These are phyloP conservation scores for Lichina pygmaea DNA, from an alignment of 495 filamentous ascomycete genomes.

Conservation along the genomic window DNA sequence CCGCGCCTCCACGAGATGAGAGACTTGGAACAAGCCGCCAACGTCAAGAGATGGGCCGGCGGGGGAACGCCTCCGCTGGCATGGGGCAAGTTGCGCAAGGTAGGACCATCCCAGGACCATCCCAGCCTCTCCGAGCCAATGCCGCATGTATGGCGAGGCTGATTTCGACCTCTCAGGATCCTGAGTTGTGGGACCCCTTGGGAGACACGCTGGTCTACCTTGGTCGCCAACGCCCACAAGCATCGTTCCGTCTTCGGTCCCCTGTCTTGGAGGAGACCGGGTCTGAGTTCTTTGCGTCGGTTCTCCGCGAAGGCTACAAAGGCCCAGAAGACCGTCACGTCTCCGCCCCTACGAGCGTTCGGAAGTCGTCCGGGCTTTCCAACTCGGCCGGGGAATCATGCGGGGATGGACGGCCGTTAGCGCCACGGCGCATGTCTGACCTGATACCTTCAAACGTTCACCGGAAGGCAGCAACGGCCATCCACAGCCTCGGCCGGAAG, in stretches of 20 bases:
- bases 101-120: slow-evolving; percentile 19
- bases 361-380: too few relatives aligned
- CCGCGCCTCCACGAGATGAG: too few relatives aligned
- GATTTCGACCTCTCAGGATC: slow-evolving; percentile 15
- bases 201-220: slow-evolving; percentile 35
- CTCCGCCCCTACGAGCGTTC: slow-evolving; percentile 12
- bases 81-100: slow-evolving; percentile 21
- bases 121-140: slow-evolving; percentile 15
- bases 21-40: too few relatives aligned
- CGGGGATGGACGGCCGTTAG: too few relatives aligned
- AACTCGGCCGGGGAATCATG: too few relatives aligned
- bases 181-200: slow-evolving; percentile 32
- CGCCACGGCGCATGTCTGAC: too few relatives aligned
- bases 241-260: slow-evolving; percentile 29
- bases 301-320: slow-evolving; percentile 22
- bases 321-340: slow-evolving; percentile 15
- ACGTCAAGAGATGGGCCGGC: slow-evolving; percentile 23
- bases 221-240: slow-evolving; percentile 15
- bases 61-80: slow-evolving; percentile 17
- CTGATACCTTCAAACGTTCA: too few relatives aligned
- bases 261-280: slow-evolving; percentile 26
- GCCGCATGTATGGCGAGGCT: slow-evolving; percentile 15
- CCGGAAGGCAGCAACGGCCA: too few relatives aligned
- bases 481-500: too few relatives aligned
- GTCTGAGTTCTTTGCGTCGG: slow-evolving; percentile 22